Base-by-base conservation (phyloP, 2,329 filamentous ascomycete species). In the Aureobasidium sp. region DNA sequence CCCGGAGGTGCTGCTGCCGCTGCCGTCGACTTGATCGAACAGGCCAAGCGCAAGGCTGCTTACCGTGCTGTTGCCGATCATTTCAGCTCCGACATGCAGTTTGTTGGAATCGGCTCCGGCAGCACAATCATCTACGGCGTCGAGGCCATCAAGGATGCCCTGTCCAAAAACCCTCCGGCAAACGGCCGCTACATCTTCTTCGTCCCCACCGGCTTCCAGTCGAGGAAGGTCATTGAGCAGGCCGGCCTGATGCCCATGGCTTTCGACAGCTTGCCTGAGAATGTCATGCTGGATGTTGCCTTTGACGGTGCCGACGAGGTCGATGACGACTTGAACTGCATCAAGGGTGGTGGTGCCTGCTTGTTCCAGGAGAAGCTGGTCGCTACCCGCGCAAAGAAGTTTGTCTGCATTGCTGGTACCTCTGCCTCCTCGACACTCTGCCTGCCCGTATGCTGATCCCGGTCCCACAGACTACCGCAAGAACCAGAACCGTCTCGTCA, bases 241-340 rank as follows among this genome's bases (percentile, higher is more conserved):
- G 88, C 89, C 17, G 88, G 88, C 2, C 75, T 97, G 53, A 81
- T 79, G 21, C 82, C 93, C 11, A 81, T 90, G 52, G 82, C 83
- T 60, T 87, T 95, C 62, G 86, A 91, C 64, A 81, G 85, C 56
- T 74, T 94, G 14, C 85, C 86, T 1, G 66, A 76, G 35, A 76
- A 77, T 51, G 73, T 73, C 14, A 66, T 83, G 66, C 78, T 98
- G 24, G 91, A 97, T 64, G 86, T 97, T 16, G 88, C 87, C 45
- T 98, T 98, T 67, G 93, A 98, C 66, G 93, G 93, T 51, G 93
- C 93, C 3, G 93, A 98, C 68, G 93, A 98, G 74, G 90, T 98
- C 27, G 93, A 98, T 67, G 84, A 88, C 41, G 87, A 94, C 49
- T 73, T 98, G 56, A 98, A 97, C 71, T 89, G 91, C 66, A 97